Evolutionary conservation across 495 filamentous ascomycete species (phyloP), one percentile per base, ranked within the genome.

Genomic region (Podospora fimiseda): DNA sequence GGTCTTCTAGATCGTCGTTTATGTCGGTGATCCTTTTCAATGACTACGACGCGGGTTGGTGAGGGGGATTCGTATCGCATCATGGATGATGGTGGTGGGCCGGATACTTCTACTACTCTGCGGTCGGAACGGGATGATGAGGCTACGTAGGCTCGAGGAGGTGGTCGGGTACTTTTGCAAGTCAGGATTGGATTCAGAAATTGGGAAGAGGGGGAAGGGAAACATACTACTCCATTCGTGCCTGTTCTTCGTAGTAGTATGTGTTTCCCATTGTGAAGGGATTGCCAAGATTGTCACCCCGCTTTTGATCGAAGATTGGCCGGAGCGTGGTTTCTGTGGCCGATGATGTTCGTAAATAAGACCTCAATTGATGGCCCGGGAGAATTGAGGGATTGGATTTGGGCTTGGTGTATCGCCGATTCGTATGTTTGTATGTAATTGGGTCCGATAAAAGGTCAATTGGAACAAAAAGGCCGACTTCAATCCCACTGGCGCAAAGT

Each of bases 1-100:
- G 43, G 50, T 11, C 46, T 30, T 27, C 51, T 6, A 40, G 27
- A 11, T 11, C 27, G 27, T 11, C 11, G 5, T 11, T 33, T 11
- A 11, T 33, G 27, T n/a, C n/a, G n/a, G n/a, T n/a, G n/a, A n/a
- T 23, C 24, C 44, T 58, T 50, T 9, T 58, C 40, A n/a, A 58
- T 36, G 3, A 58, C 33, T 7, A 58, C 18, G 2, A 58, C 30
- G 3, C 55, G 45, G 3, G 46, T 50, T 9, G 55, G 55, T 3
- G 55, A 47, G 1, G 55, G 55, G 14, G 55, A 58, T n/a, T 33
- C 27, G 27, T 33, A 11, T 50, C 21, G 14, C 16, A 23, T 53
- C 55, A 16, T n/a, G n/a, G n/a, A n/a, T n/a, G n/a, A n/a, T n/a
- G n/a, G n/a, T n/a, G n/a, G n/a, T n/a, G n/a, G n/a, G n/a, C n/a